Evolutionary conservation across 1,284 basidiomycete genomes (phyloP).

Genomic region (Lignosus rhinocerotis): DNA sequence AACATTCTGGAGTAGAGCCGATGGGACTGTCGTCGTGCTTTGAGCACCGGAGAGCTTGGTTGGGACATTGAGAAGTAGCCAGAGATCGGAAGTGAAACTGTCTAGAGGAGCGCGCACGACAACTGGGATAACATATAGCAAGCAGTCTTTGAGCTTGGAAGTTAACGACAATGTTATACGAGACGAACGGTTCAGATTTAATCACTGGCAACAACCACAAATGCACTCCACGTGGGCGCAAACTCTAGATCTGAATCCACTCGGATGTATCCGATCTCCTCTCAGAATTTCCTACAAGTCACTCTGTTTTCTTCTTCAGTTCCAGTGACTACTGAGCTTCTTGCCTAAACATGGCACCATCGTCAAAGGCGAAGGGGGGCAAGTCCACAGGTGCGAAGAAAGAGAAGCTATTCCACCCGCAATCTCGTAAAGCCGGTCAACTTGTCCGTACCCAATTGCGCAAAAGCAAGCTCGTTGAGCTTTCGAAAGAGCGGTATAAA

Average conservation of each 20-base stretch:
- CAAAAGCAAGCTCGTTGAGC: slow-evolving; percentile 67
- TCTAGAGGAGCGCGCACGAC: no score
- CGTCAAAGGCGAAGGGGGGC: slow-evolving; percentile 25
- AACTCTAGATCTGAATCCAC: not conserved
- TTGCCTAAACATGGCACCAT: slow-evolving; percentile 29
- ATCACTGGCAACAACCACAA: not conserved
- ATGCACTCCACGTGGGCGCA: slow-evolving; percentile 10
- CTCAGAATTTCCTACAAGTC: no score
- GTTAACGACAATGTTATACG: not conserved
- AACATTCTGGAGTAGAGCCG: slow-evolving; percentile 16
- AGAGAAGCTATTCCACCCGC: slow-evolving; percentile 79
- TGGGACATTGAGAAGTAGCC: slow-evolving; percentile 6
- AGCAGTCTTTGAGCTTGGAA: not conserved
- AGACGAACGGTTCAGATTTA: no score
- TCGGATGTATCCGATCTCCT: no score
- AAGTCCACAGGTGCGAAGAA: slow-evolving; percentile 45
- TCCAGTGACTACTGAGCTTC: no score
- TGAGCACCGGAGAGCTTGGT: slow-evolving; percentile 23
- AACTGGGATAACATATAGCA: not conserved
- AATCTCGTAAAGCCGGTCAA: slow-evolving; percentile 82
- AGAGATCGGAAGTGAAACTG: no score
- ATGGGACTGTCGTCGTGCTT: slow-evolving; percentile 15
- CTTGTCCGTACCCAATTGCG: slow-evolving; percentile 72
- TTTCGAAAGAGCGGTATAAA: slow-evolving; percentile 54
- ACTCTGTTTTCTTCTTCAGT: no score